Base-by-base conservation (phyloP, 164 flowering plant genomes). In the Echeveria elegans region DNA sequence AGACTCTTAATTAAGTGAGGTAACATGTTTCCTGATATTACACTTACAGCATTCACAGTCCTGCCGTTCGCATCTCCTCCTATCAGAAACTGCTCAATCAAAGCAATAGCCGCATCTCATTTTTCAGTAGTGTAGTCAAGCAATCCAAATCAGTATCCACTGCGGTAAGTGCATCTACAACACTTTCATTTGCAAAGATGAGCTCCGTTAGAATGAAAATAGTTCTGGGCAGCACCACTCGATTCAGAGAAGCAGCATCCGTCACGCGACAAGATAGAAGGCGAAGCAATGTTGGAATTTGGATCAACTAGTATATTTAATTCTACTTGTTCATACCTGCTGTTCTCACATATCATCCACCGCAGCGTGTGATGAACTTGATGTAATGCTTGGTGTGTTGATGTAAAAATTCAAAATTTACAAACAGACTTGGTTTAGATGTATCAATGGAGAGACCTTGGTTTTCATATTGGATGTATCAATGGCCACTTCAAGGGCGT, bases 401-500 rank as follows among this genome's bases (percentile, higher is more conserved):
- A n/a, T n/a, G 37, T 34, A 7, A 34, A 34, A 34, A 34, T 34
- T 34, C 37, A 34, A 34, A 34, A 34, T 34, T 34, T 34, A 34
- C 37, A 7, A 34, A 7, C 37, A 34, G 37, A 88, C 86, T 66
- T 83, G 85, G 72, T 88, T 89, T 10, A 89, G 85, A 67, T 88
- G 68, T 68, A 85, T 88, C 36, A 88, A 66, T 34, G 88, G 70
- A 0, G 91, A 89, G 71, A 80, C 76, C 73, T 88, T 88, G 7
- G 90, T 80, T 68, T 88, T 91, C 24, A 74, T 68, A 64, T 86
- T 86, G 23, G 86, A 81, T 0, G 94, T 88, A 70, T 74, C 69
- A 40, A 85, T 83, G 2, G 95, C 90, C 72, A 86, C 94, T 77
- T 88, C 94, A 34, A 88, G 86, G 34, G 90, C 90, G 63, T 88